These are phyloP conservation scores for Fusarium sp. DNA, from an alignment of 2,329 filamentous ascomycete genomes.

Conservation along the genomic window DNA sequence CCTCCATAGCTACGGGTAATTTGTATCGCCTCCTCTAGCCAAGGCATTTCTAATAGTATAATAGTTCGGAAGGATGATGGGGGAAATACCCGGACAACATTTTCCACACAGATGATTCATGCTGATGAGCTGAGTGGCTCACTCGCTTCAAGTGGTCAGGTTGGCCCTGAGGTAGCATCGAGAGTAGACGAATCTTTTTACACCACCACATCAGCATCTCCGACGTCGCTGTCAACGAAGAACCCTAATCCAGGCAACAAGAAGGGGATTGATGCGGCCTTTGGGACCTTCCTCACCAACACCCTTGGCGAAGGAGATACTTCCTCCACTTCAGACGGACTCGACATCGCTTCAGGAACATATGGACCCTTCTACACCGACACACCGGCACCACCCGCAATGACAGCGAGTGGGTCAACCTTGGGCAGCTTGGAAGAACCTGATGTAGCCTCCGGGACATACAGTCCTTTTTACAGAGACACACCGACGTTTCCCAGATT, in stretches of 20 bases:
- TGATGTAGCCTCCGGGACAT: neutral
- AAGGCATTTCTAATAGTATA: neutral
- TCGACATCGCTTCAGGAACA: neutral
- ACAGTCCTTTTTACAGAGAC: neutral
- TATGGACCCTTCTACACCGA: neutral
- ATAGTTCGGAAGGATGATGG: neutral
- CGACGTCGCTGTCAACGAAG: neutral
- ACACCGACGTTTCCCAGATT: neutral
- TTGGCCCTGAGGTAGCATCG: neutral
- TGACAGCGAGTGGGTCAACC: neutral
- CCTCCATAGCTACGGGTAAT: neutral
- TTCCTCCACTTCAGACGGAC: neutral
- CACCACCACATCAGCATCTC: neutral
- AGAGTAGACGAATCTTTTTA: neutral
- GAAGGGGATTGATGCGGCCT: neutral
- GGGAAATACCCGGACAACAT: neutral
- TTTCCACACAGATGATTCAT: neutral
- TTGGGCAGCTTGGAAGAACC: neutral
- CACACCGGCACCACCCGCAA: neutral
- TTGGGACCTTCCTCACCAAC: neutral
- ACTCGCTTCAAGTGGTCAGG: neutral
- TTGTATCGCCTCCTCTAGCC: neutral
- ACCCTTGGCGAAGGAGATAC: neutral
- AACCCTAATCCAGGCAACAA: neutral
- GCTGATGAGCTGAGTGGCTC: neutral